Conservation (phyloP, 345 rosid species). For the Hibiscus tridactylites region DNA sequence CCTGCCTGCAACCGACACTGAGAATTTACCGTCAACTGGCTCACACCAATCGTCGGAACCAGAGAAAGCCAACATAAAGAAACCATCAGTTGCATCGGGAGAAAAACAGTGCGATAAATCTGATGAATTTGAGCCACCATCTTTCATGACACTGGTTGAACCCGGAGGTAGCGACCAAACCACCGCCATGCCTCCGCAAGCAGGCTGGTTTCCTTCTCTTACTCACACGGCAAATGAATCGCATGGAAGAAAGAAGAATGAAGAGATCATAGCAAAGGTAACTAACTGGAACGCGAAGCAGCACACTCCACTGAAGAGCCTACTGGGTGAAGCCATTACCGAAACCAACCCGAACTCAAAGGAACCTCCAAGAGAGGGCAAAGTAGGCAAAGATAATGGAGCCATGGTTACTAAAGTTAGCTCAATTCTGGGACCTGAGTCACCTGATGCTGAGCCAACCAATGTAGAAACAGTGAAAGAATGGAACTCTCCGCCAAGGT, state of each 20-base stretch:
- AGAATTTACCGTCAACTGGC: conserved; percentile 18
- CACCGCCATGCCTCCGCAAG: conserved; percentile 15
- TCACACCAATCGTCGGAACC: conserved; percentile 14
- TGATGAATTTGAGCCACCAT: conserved; percentile 43
- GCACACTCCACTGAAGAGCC: conserved; percentile 66
- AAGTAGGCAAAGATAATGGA: conserved; percentile 6
- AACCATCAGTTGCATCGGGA: conserved; percentile 12
- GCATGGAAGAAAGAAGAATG: conserved; percentile 56
- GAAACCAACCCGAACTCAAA: conserved; percentile 31
- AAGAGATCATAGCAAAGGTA: conserved; percentile 62
- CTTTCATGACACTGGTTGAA: conserved; percentile 55
- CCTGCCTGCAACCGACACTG: conserved; percentile 25
- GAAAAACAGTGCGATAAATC: conserved; percentile 22
- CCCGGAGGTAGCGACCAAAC: conserved; percentile 16
- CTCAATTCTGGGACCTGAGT: conserved; percentile 31
- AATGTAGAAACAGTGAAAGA: conserved; percentile 37
- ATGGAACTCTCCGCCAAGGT: conserved; percentile 61
- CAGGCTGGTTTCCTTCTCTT: conserved; percentile 52
- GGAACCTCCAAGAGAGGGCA: conserved; percentile 19
- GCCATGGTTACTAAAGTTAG: conserved; percentile 24
- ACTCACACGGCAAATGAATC: conserved; percentile 34
- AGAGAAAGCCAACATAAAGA: conserved; percentile 17
- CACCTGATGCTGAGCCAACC: conserved; percentile 24
- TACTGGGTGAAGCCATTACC: conserved; percentile 45
- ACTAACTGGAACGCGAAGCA: conserved; percentile 53